Evolutionary conservation across 2,329 filamentous ascomycete species (phyloP).

Genomic region (Sarocladium kiliense): DNA sequence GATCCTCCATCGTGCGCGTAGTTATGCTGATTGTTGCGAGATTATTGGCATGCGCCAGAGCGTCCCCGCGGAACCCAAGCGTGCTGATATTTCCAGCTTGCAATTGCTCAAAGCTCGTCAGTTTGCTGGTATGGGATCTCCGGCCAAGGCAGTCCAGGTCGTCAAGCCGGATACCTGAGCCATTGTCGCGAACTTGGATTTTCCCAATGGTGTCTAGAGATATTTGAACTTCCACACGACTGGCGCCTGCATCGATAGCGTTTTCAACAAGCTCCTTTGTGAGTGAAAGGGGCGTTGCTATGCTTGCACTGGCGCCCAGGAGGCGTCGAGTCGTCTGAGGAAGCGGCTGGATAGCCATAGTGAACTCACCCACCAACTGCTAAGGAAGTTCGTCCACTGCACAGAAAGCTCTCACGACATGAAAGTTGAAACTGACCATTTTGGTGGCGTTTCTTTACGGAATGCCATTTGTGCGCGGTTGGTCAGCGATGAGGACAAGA

Average conservation of each 20-base stretch:
- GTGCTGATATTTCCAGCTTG: slow-evolving; percentile 48
- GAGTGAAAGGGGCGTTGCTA: slow-evolving; percentile 55
- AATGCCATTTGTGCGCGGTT: too few species aligned
- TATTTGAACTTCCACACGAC: slow-evolving; percentile 58
- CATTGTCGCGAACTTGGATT: slow-evolving; percentile 69
- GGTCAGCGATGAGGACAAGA: too few species aligned
- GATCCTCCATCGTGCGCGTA: slow-evolving; percentile 58
- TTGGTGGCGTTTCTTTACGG: too few species aligned
- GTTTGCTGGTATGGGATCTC: slow-evolving; percentile 69
- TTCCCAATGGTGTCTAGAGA: slow-evolving; percentile 62
- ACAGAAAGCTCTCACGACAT: too few species aligned
- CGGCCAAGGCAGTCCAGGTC: slow-evolving; percentile 61
- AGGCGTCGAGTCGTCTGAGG: slow-evolving; percentile 44
- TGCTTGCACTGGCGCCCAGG: slow-evolving; percentile 55
- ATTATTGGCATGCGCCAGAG: slow-evolving; percentile 60
- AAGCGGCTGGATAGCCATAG: slow-evolving; percentile 47
- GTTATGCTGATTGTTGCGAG: slow-evolving; percentile 56
- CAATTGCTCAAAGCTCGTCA: slow-evolving; percentile 59
- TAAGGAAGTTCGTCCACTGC: too few species aligned
- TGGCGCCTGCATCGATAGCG: slow-evolving; percentile 66
- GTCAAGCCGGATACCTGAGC: slow-evolving; percentile 59
- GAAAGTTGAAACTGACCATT: too few species aligned
- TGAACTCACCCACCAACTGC: slow-evolving; percentile 9
- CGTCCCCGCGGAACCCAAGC: slow-evolving; percentile 74
- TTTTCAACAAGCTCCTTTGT: slow-evolving; percentile 79